Conservation (phyloP, 1,284 basidiomycete species). For the Cryptococcus maquisensis region DNA sequence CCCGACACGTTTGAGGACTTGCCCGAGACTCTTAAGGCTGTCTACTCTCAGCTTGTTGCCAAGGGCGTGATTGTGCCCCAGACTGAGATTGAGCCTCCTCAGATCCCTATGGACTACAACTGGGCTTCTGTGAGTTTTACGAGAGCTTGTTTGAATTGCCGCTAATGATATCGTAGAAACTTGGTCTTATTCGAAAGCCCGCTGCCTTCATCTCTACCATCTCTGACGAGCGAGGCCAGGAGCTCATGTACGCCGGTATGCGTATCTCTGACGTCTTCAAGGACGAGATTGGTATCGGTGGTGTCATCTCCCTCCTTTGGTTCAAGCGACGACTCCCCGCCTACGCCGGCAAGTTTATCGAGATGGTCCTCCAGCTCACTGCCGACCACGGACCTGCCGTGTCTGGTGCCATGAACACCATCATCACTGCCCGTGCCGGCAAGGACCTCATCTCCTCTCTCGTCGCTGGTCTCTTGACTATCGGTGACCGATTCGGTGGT, state of each 20-base stretch:
- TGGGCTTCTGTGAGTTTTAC: slow-evolving; percentile 66
- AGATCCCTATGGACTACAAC: slow-evolving; percentile 99
- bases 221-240: slow-evolving; percentile 98
- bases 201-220: slow-evolving; percentile 99
- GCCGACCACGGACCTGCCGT: slow-evolving; percentile 96
- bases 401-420: slow-evolving; percentile 96
- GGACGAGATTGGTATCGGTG: slow-evolving; percentile 94
- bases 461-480: slow-evolving; percentile 92
- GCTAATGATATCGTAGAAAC: slow-evolving; percentile 57
- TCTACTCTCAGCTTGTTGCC: slow-evolving; percentile 78
- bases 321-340: slow-evolving; percentile 77
- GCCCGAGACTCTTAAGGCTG: slow-evolving; percentile 74
- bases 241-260: slow-evolving; percentile 98
- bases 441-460: slow-evolving; percentile 98
- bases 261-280: slow-evolving; percentile 98
- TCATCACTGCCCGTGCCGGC: slow-evolving; percentile 96
- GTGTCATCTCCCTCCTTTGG: slow-evolving; percentile 94
- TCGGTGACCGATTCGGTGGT: slow-evolving; percentile 97
- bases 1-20: slow-evolving; percentile 98
- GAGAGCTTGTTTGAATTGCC: not conserved
- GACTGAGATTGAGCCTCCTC: slow-evolving; percentile 81
- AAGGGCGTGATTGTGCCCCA: slow-evolving; percentile 67
- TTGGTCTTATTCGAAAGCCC: slow-evolving; percentile 96
- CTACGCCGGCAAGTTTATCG: slow-evolving; percentile 81
- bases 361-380: slow-evolving; percentile 99